phyloP scores from a whole-genome alignment of 176 grass and related monocot genomes.

The Rhynchospora pubera region DNA sequence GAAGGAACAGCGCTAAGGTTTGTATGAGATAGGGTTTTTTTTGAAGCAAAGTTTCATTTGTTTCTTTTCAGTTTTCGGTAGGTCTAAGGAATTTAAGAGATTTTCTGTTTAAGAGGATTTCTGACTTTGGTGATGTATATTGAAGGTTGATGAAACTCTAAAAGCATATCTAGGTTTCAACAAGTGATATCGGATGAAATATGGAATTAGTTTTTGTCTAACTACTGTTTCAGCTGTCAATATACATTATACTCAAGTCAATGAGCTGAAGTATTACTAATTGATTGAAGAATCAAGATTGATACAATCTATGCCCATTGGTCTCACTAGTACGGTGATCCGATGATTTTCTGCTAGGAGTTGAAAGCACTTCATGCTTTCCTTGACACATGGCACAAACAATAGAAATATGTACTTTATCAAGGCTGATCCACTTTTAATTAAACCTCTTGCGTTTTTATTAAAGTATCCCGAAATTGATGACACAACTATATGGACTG shows the following conservation, averaged over 20 bases:
- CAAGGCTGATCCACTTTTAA: no score
- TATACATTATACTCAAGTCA: neutral
- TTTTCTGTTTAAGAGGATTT: conserved; percentile 20
- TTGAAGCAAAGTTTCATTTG: conserved; percentile 21
- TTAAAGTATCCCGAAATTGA: no score
- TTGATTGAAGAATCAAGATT: no score
- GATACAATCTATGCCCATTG: no score
- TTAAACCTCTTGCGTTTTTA: no score
- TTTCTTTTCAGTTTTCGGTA: conserved; percentile 44
- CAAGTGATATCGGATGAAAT: neutral
- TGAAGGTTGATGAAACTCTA: conserved; percentile 4
- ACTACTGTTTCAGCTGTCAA: neutral
- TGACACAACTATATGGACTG: no score
- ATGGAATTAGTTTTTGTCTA: neutral
- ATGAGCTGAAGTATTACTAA: neutral
- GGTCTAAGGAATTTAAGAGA: conserved; percentile 14
- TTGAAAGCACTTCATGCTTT: no score
- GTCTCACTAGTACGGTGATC: no score
- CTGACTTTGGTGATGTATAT: conserved; percentile 10
- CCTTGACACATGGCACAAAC: no score
- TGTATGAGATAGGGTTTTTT: conserved; percentile 28
- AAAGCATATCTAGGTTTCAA: conserved; percentile 8
- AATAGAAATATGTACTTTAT: no score
- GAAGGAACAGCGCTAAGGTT: conserved; percentile 46
- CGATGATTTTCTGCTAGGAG: no score